phyloP scores from a whole-genome alignment of 495 filamentous ascomycete genomes.

The Aspergillus sclerotiicarbonarius region DNA sequence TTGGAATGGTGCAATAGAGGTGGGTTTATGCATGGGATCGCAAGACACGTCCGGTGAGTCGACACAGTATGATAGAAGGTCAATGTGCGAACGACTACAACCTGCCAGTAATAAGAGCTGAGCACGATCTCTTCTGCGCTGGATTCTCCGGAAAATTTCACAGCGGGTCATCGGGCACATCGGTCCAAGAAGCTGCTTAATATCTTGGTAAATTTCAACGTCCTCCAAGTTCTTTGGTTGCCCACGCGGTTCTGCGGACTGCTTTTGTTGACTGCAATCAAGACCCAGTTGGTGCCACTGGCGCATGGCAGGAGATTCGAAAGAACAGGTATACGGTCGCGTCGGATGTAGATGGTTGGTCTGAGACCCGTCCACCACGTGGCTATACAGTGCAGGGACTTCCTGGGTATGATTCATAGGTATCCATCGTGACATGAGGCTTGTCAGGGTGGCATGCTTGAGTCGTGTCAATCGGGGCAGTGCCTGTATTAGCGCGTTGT shows the following conservation, averaged over 20 bases:
- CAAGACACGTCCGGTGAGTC: not conserved
- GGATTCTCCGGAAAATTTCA: no score
- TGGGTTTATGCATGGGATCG: not conserved
- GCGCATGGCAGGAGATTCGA: slow-evolving; percentile 8
- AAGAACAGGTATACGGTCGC: not conserved
- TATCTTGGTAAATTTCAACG: no score
- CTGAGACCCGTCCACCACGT: not conserved
- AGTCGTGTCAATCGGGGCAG: not conserved
- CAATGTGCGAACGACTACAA: not conserved
- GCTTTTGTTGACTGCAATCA: not conserved
- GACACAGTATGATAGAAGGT: not conserved
- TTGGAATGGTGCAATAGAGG: not conserved
- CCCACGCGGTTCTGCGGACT: no score
- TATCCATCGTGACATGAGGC: slow-evolving; percentile 1
- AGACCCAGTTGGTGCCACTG: not conserved
- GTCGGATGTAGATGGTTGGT: not conserved
- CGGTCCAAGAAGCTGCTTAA: no score
- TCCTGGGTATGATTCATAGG: not conserved
- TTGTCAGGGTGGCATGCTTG: not conserved
- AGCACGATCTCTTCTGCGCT: no score
- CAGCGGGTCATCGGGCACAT: no score
- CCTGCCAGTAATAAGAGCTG: no score
- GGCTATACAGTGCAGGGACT: not conserved
- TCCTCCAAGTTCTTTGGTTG: not conserved
- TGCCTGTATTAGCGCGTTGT: not conserved